Conservation (phyloP, 2,329 filamentous ascomycete species). For the Colletotrichum filicis region DNA sequence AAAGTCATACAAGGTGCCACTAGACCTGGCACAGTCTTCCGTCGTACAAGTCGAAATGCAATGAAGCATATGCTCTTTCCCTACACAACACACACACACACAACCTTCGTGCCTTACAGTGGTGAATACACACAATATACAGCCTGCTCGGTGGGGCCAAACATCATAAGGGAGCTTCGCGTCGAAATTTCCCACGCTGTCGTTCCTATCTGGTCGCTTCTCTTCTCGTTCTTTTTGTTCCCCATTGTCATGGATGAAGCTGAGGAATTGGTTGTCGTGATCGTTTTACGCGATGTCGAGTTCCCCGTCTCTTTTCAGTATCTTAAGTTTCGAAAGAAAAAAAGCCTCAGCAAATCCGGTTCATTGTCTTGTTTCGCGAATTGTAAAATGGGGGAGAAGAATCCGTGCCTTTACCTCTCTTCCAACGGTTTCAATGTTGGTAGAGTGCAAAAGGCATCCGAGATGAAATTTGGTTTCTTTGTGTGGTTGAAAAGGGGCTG, state of each 20-base stretch:
- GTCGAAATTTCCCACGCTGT: neutral
- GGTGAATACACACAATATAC: conserved; percentile 25
- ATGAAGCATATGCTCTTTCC: neutral
- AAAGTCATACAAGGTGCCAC: conserved; percentile 16
- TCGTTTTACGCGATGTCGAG: neutral
- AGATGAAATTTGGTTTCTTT: conserved; percentile 19
- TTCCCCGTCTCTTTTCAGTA: conserved; percentile 33
- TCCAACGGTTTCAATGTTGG: conserved; percentile 11
- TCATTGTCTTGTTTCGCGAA: conserved; percentile 16
- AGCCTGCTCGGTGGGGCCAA: conserved; percentile 11
- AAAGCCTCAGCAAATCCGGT: conserved; percentile 35
- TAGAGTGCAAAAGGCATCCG: conserved; percentile 11
- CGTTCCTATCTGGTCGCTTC: conserved; percentile 1
- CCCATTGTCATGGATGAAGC: conserved; percentile 4
- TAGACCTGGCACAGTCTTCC: conserved; percentile 3
- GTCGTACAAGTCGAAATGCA: neutral
- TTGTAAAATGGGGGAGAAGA: conserved; percentile 5
- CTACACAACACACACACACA: neutral
- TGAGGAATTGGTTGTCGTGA: neutral
- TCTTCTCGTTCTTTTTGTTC: neutral
- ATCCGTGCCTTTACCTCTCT: conserved; percentile 13
- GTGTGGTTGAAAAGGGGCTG: conserved; percentile 33
- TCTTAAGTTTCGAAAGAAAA: conserved; percentile 30
- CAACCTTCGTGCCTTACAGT: conserved; percentile 20
- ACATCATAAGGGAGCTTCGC: neutral